A percentile compares a stretch with the other conserved stretches of the same genome.
phyloP scores from a whole-genome alignment of 352 stramenopile genomes.

The Phytophthora lateralis region DNA sequence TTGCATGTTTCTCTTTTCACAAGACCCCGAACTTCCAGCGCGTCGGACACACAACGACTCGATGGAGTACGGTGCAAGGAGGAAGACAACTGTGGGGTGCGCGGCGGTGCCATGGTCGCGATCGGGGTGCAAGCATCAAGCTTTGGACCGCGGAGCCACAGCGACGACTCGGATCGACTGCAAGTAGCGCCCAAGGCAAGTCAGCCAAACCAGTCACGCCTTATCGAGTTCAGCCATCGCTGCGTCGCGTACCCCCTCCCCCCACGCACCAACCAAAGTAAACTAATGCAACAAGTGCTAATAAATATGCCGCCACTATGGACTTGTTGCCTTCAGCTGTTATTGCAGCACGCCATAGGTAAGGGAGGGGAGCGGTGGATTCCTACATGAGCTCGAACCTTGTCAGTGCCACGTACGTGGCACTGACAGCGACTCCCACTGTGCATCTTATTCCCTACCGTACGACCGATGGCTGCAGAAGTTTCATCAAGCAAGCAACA shows the following conservation, averaged over 20 bases:
- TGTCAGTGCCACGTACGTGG: conserved; percentile 30
- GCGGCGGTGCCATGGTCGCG: neutral
- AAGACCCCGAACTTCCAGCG: conserved; percentile 13
- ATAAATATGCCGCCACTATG: conserved; percentile 14
- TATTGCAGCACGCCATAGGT: neutral
- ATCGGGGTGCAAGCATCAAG: conserved; percentile 7
- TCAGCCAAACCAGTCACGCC: conserved; percentile 21
- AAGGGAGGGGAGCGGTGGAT: neutral
- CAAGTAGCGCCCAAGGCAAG: conserved; percentile 19
- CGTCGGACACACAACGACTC: conserved; percentile 13
- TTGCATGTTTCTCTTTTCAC: conserved; percentile 29
- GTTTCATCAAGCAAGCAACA: conserved; percentile 1
- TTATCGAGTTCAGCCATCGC: conserved; percentile 10
- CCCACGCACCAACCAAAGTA: conserved; percentile 18
- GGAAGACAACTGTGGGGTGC: conserved; percentile 12
- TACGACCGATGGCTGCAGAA: conserved; percentile 9
- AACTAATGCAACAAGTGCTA: conserved; percentile 33
- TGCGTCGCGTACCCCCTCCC: neutral
- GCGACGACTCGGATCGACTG: neutral
- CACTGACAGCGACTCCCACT: conserved; percentile 16
- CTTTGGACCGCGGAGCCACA: neutral
- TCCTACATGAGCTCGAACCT: neutral
- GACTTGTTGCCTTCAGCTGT: neutral
- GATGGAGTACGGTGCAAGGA: conserved; percentile 19
- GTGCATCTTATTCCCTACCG: conserved; percentile 24